Evolutionary conservation across 495 filamentous ascomycete species (phyloP), one percentile per base, ranked within the genome.

Genomic region (Penicillium cataractarum): DNA sequence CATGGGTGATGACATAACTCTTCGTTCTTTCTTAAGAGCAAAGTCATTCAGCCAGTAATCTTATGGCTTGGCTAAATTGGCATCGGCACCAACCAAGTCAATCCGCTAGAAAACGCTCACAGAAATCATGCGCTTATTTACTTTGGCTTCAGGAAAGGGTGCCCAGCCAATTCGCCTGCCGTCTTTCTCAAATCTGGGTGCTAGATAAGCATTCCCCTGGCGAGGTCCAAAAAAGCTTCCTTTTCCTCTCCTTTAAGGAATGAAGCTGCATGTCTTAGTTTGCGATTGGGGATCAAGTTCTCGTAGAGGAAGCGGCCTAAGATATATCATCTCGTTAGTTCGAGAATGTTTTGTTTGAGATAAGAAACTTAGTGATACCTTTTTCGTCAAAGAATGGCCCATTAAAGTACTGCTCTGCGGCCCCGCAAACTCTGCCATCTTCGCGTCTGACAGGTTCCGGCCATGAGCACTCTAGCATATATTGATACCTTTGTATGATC

Each of bases 401-500:
- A 63, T 69, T 54, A 58, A 78, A 77, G 51, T 74, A 77, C 62
- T 74, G 65, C 60, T 76, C 67, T 33, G 70, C 69, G 27, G 67
- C 76, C 63, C 72, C 49, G 62, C 74, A 79, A 63, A 77, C 55
- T 66, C 42, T 71, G 64, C 64, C 67, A 42, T 76, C 74, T 67
- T 77, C 74, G 67, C 65, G 60, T 68, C 60, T 58, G 48, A 78
- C 61, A 64, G 71, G 65, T 62, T 71, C 8, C 24, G 73, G 71
- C 74, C 72, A 78, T 10, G 50, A 59, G 61, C 75, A 75, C 55
- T 70, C 69, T 68, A 63, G 72, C 69, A 76, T 75, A 58, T 52
- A 74, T 71, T 72, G 75, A 71, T 69, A 78, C 68, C 66, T 78
- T 73, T 70, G 66, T 67, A 83, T 64, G 9, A 85, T 39, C 24